Evolutionary conservation across 176 grass and related monocot genomes (phyloP).

Genomic region (Oryza punctata): DNA sequence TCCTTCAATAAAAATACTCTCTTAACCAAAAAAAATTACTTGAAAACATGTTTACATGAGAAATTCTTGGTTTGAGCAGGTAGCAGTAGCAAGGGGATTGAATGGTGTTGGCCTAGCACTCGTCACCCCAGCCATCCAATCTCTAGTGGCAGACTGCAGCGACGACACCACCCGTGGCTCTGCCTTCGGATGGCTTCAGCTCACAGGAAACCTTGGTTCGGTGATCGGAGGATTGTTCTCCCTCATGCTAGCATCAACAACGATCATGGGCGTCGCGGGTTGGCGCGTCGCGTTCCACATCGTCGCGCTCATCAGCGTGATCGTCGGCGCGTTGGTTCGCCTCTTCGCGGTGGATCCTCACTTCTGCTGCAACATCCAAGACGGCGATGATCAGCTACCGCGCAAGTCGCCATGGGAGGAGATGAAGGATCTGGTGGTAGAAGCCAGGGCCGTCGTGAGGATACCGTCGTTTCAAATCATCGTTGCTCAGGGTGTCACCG

Average conservation of each 20-base stretch:
- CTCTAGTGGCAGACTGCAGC: constrained; percentile 79
- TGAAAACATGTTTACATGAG: not conserved
- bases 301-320: constrained; percentile 64
- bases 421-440: constrained; percentile 48
- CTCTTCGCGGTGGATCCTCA: constrained; percentile 73
- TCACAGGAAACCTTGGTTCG: constrained; percentile 78
- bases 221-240: constrained; percentile 68
- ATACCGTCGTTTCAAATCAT: constrained; percentile 91
- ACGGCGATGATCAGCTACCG: not conserved
- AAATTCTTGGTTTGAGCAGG: constrained; percentile 58
- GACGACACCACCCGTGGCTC: constrained; percentile 66
- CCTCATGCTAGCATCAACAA: constrained; percentile 62
- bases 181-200: constrained; percentile 85
- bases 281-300: constrained; percentile 82
- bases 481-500: constrained; percentile 85
- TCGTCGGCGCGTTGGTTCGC: constrained; percentile 56
- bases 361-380: constrained; percentile 11
- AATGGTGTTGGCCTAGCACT: constrained; percentile 81
- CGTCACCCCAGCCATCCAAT: constrained; percentile 78
- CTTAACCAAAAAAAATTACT: not conserved
- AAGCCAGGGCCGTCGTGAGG: constrained; percentile 69
- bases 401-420: constrained; percentile 54
- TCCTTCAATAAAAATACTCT: not conserved
- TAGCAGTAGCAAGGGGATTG: constrained; percentile 74
- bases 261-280: constrained; percentile 65